phyloP scores from a whole-genome alignment of 306 rosid species.

The Trifolium pratense region DNA sequence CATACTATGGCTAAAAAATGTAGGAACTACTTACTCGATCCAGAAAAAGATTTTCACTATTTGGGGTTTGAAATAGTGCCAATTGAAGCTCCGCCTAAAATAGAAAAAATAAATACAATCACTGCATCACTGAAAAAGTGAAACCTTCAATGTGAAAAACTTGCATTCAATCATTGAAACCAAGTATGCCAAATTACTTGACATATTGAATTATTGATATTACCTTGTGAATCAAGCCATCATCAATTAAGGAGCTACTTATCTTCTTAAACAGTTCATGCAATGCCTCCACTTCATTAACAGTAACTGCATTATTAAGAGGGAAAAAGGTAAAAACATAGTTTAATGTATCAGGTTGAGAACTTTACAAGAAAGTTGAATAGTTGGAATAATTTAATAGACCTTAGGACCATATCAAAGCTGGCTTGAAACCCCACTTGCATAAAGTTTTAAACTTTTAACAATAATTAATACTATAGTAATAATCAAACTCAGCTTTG shows the following conservation, averaged over 20 bases:
- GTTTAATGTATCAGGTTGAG: not conserved
- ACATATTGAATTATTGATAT: not conserved
- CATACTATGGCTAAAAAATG: not conserved
- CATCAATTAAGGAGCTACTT: slow-evolving; percentile 77
- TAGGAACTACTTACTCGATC: slow-evolving; percentile 63
- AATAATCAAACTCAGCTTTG: not conserved
- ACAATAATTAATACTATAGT: not conserved
- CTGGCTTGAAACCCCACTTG: slow-evolving; percentile 1
- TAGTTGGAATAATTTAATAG: not conserved
- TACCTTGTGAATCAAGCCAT: slow-evolving; percentile 91
- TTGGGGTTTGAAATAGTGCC: slow-evolving; percentile 63
- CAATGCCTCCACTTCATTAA: slow-evolving; percentile 80
- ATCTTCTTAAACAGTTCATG: slow-evolving; percentile 72
- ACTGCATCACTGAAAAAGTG: slow-evolving; percentile 14
- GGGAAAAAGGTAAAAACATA: not conserved
- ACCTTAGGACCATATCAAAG: slow-evolving; percentile 4
- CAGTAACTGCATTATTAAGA: slow-evolving; percentile 56
- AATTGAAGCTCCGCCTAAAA: slow-evolving; percentile 82
- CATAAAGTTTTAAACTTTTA: not conserved
- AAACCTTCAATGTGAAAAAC: not conserved
- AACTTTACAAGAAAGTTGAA: not conserved
- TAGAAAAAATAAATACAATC: slow-evolving; percentile 2
- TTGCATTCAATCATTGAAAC: slow-evolving; percentile 5
- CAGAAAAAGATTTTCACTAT: slow-evolving; percentile 69
- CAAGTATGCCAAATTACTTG: not conserved